Conservation (phyloP, 805 yeast species). For the Suhomyces vadensis region DNA sequence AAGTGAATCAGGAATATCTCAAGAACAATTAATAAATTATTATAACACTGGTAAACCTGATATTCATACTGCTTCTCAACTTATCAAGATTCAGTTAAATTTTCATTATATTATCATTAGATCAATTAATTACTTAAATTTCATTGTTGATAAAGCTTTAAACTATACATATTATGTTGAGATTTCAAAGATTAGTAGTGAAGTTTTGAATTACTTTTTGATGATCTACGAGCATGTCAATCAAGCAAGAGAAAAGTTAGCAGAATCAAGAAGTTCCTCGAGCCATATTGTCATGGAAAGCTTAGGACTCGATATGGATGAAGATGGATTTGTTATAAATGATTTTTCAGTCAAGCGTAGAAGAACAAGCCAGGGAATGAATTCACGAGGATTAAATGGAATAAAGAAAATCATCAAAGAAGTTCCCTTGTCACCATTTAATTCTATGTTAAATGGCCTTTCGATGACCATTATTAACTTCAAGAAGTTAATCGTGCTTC, state of each 20-base stretch:
- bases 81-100: slow-evolving; percentile 45
- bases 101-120: slow-evolving; percentile 45
- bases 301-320: slow-evolving; percentile 43
- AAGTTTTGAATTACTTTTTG: slow-evolving; percentile 39
- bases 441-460: slow-evolving; percentile 42
- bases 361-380: slow-evolving; percentile 14
- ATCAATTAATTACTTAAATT: slow-evolving; percentile 43
- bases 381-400: slow-evolving; percentile 6
- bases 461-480: slow-evolving; percentile 45
- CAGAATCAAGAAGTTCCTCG: slow-evolving; percentile 10
- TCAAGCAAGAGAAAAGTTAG: slow-evolving; percentile 10
- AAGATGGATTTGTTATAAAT: slow-evolving; percentile 47
- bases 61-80: slow-evolving; percentile 35
- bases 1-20: slow-evolving; percentile 12
- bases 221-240: slow-evolving; percentile 35
- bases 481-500: slow-evolving; percentile 43
- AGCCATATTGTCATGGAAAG: slow-evolving; percentile 32
- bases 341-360: slow-evolving; percentile 44
- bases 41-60: slow-evolving; percentile 38
- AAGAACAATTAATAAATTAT: slow-evolving; percentile 24
- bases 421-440: slow-evolving; percentile 42
- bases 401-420: slow-evolving; percentile 22
- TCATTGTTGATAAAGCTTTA: slow-evolving; percentile 44
- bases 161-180: slow-evolving; percentile 34
- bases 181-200: slow-evolving; percentile 39